These are phyloP conservation scores for Mucor velutinosus DNA, from an alignment of 371 early-diverging fungal genomes.

Conservation along the genomic window DNA sequence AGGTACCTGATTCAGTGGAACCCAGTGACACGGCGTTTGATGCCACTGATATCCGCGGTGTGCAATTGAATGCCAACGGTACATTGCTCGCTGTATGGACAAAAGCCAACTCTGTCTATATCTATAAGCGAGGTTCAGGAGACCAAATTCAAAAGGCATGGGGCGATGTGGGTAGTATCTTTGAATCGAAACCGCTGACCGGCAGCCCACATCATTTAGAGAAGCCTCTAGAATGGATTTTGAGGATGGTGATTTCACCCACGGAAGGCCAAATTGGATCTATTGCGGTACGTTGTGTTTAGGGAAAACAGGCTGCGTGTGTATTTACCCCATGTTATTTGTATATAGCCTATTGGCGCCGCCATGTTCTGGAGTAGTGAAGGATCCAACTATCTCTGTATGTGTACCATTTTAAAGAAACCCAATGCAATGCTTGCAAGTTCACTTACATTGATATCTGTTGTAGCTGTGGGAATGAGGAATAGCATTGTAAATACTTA, in stretches of 20 bases:
- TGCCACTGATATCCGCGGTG: constrained; percentile 27
- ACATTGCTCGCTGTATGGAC: constrained; percentile 46
- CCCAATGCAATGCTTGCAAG: not conserved
- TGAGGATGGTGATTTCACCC: constrained; percentile 29
- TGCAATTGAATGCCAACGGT: constrained; percentile 32
- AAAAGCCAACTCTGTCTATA: constrained; percentile 30
- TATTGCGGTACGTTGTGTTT: constrained; percentile 11
- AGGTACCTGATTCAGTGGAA: constrained; percentile 10
- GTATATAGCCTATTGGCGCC: constrained; percentile 20
- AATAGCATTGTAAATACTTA: constrained; percentile 31
- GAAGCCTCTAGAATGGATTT: constrained; percentile 19
- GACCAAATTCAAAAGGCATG: constrained; percentile 6
- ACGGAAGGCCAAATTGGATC: constrained; percentile 19
- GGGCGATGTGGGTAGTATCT: not conserved
- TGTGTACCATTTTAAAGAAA: constrained; percentile 14
- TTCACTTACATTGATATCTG: not conserved
- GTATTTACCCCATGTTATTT: not conserved
- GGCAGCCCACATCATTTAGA: constrained; percentile 21
- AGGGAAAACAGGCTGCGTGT: not conserved
- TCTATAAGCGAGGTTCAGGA: constrained; percentile 36
- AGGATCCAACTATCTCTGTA: constrained; percentile 24
- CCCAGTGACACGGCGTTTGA: constrained; percentile 6
- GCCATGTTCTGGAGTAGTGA: constrained; percentile 16
- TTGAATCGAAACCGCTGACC: not conserved
- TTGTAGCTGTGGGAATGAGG: constrained; percentile 31